phyloP scores from a whole-genome alignment of 805 yeast species.

The Torulaspora indica region DNA sequence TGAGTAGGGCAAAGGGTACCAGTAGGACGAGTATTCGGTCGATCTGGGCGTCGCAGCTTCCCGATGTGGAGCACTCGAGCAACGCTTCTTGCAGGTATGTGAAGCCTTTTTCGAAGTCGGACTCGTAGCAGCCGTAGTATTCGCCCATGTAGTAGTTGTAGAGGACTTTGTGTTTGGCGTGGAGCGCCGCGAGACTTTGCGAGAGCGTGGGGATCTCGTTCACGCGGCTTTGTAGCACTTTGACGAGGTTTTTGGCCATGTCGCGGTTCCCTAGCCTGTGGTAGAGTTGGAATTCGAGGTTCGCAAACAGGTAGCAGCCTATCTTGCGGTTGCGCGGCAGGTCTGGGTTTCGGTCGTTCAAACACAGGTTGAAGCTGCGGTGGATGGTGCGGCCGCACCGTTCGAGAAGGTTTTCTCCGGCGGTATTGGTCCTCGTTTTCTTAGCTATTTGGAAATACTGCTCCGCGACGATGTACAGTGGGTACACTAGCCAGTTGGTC shows the following conservation, averaged over 20 bases:
- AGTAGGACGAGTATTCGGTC: slow-evolving; percentile 49
- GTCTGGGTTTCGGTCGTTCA: slow-evolving; percentile 70
- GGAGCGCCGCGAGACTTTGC: slow-evolving; percentile 28
- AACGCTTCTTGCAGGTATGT: slow-evolving; percentile 49
- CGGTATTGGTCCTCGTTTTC: not conserved
- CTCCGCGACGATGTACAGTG: slow-evolving; percentile 21
- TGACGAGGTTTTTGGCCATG: slow-evolving; percentile 68
- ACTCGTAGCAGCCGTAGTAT: slow-evolving; percentile 55
- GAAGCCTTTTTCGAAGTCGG: slow-evolving; percentile 50
- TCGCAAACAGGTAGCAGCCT: slow-evolving; percentile 67
- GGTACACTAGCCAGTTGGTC: slow-evolving; percentile 45
- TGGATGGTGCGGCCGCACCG: slow-evolving; percentile 62
- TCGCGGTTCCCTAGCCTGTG: slow-evolving; percentile 62
- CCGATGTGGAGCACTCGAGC: slow-evolving; percentile 16
- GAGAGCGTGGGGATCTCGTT: slow-evolving; percentile 14
- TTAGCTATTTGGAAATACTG: slow-evolving; percentile 17
- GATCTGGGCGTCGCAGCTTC: slow-evolving; percentile 17
- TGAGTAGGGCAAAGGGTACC: slow-evolving; percentile 58
- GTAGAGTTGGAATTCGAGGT: slow-evolving; percentile 64
- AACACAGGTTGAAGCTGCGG: slow-evolving; percentile 66
- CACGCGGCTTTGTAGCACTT: slow-evolving; percentile 50
- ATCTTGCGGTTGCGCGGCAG: slow-evolving; percentile 46
- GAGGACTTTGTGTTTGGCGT: slow-evolving; percentile 52
- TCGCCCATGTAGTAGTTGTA: slow-evolving; percentile 68
- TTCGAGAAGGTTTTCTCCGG: slow-evolving; percentile 36